Base-by-base conservation (phyloP, 2,329 filamentous ascomycete genomes). In the Teratosphaeria gauchensis region DNA sequence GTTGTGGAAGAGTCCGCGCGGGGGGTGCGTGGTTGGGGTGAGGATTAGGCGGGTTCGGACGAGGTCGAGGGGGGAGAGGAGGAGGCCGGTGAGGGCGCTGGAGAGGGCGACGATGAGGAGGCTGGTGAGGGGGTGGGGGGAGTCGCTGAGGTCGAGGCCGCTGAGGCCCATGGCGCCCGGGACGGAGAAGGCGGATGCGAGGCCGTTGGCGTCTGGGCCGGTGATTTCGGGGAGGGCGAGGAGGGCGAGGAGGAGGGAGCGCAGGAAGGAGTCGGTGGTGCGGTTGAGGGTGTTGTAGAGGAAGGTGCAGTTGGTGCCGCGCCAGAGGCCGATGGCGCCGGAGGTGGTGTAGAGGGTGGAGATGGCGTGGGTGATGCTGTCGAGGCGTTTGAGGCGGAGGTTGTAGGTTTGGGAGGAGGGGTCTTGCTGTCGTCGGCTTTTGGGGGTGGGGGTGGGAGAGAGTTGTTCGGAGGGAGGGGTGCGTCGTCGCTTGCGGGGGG, bases 251-350 rank as follows among this genome's bases (percentile, higher is more conserved):
- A 97, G 80, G 56, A 96, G 82, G 68, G 90, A 94, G 67, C 91
- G 84, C 9, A 92, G 89, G 86, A 95, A 99, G 66, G 90, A 92
- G 72, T 97, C 94, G 32, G 96, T 77, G 7, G 95, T 87, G 11
- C 90, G 90, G 62, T 92, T 84, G 19, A 97, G 80, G 53, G 96
- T 84, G 0, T 86, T 89, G 75, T 97, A 96, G 55, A 97, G 80
- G 69, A 97, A 99, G 1, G 91, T 95, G 14, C 89, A 85, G 71
- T 97, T 97, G 42, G 91, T 90, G 8, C 87, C 82, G 73, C 96
- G 96, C 92, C 92, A 99, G 4, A 96, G 86, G 4, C 94, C 94
- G 81, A 91, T 92, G 0, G 87, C 87, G 38, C 91, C 90, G 71
- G 95, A 92, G 65, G 88, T 92, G 54, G 87, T 82, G 89, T 94